phyloP scores from a whole-genome alignment of 2,329 filamentous ascomycete species.

The Ceratocystis papillata region DNA sequence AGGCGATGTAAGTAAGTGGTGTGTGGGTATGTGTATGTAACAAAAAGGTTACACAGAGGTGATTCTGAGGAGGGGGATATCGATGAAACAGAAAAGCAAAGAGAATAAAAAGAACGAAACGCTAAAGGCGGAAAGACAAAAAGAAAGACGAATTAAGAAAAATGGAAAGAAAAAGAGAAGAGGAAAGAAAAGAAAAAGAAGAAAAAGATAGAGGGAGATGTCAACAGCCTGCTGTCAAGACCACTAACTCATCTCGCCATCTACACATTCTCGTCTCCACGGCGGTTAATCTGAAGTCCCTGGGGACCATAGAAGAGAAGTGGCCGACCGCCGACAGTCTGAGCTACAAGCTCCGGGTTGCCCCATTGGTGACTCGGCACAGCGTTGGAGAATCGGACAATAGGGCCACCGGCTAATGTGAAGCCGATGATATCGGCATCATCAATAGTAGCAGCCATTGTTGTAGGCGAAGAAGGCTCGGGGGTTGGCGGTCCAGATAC shows the following conservation, averaged over 20 bases:
- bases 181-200: not conserved
- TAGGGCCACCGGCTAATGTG: slow-evolving; percentile 38
- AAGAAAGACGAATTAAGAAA: not conserved
- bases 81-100: not conserved
- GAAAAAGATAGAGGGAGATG: not conserved
- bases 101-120: not conserved
- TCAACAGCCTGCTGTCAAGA: slow-evolving; percentile 11
- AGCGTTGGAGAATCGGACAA: slow-evolving; percentile 36
- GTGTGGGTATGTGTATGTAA: slow-evolving; percentile 1
- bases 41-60: not conserved
- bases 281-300: slow-evolving; percentile 15
- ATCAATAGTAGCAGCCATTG: slow-evolving; percentile 16
- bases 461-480: slow-evolving; percentile 15
- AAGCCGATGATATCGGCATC: slow-evolving; percentile 35
- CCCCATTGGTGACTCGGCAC: slow-evolving; percentile 26
- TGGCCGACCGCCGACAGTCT: slow-evolving; percentile 18
- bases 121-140: not conserved
- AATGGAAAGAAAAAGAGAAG: slow-evolving; percentile 3
- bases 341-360: slow-evolving; percentile 23
- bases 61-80: slow-evolving; percentile 11
- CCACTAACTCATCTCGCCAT: not conserved
- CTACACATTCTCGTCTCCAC: slow-evolving; percentile 20
- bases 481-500: slow-evolving; percentile 24
- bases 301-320: slow-evolving; percentile 20
- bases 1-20: not conserved